Conservation (phyloP, 371 early-diverging fungal genomes). For the Nematocida sp. region DNA sequence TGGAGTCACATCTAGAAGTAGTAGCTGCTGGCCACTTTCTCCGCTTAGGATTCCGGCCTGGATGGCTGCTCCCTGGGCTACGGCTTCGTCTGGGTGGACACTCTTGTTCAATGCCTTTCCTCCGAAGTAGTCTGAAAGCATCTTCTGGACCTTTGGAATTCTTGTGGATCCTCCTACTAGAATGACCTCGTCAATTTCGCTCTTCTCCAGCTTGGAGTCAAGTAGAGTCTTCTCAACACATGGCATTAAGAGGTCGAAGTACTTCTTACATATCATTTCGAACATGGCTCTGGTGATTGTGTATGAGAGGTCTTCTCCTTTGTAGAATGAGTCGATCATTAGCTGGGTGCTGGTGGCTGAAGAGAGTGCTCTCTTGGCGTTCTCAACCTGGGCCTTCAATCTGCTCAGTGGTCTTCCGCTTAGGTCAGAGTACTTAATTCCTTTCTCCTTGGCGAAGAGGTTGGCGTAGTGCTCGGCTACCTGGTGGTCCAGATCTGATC, state of each 20-base stretch:
- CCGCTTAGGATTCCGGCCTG: slow-evolving; percentile 84
- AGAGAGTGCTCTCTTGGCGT: slow-evolving; percentile 83
- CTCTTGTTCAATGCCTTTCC: slow-evolving; percentile 89
- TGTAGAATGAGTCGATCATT: slow-evolving; percentile 72
- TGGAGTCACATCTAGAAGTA: slow-evolving; percentile 77
- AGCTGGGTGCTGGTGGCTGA: slow-evolving; percentile 77
- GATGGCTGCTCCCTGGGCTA: slow-evolving; percentile 93
- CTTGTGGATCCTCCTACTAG: slow-evolving; percentile 98
- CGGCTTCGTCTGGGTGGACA: slow-evolving; percentile 94
- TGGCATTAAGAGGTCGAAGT: slow-evolving; percentile 82
- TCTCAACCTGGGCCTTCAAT: slow-evolving; percentile 76
- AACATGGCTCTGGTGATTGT: slow-evolving; percentile 88
- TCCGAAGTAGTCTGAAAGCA: slow-evolving; percentile 88
- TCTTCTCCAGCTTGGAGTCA: slow-evolving; percentile 39
- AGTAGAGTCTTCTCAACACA: slow-evolving; percentile 83
- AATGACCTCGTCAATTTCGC: slow-evolving; percentile 80
- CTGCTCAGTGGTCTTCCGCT: slow-evolving; percentile 70
- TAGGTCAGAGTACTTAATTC: slow-evolving; percentile 36
- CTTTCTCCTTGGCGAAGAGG: slow-evolving; percentile 46
- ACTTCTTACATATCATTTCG: slow-evolving; percentile 84
- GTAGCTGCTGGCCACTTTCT: slow-evolving; percentile 34
- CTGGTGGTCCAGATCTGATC: slow-evolving; percentile 64
- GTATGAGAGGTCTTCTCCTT: slow-evolving; percentile 74
- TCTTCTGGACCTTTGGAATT: slow-evolving; percentile 96
- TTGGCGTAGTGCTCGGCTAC: slow-evolving; percentile 56